Evolutionary conservation across 257 asterid genomes (phyloP), one percentile per base, ranked within the genome.

Genomic region (Solanum sejunctum): DNA sequence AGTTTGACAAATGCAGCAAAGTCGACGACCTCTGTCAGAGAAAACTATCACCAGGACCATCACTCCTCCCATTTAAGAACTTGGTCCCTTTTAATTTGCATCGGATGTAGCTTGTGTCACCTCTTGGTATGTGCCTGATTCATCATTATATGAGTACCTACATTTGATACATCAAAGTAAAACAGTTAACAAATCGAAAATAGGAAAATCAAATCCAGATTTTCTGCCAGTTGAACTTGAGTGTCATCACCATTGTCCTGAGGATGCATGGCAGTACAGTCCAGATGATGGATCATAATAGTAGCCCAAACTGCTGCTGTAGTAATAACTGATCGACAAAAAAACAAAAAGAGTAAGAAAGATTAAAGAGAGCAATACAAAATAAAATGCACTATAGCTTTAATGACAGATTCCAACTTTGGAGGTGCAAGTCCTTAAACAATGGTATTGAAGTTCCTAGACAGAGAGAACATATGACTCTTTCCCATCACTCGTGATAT

Each of bases 251-350:
- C 99, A 97, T 91, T 39, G 92, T 73, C 99, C 98, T 36, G 98
- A 87, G 71, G 95, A 88, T 47, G 99, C 99, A 88, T 84, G 75
- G 90, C 97, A 94, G 80, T 94, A 97, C 17, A 93, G 89, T 84
- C 99, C 98, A 1, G 99, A 89, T 66, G 97, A 90, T 49, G 99
- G 95, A 86, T 97, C 99, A 36, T 97, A 97, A 80, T 95, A 97
- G 87, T 97, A 94, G 70, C 99, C 99, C 86, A 86, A 91, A 85
- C 91, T 95, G 95, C 94, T 90, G 84, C 95, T 97, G 88, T 97
- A 97, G 89, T 97, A 97, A 90, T 95, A 97, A 77, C 98, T 96
- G 95, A 12, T 51, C 17, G 6, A 1, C 5, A 9, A 52, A 77
- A 10, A 5, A 20, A 18, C 12, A 23, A 12, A 21, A 8, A 5